Evolutionary conservation across 805 yeast genomes (phyloP).

Genomic region (Saccharomycopsis schoenii): DNA sequence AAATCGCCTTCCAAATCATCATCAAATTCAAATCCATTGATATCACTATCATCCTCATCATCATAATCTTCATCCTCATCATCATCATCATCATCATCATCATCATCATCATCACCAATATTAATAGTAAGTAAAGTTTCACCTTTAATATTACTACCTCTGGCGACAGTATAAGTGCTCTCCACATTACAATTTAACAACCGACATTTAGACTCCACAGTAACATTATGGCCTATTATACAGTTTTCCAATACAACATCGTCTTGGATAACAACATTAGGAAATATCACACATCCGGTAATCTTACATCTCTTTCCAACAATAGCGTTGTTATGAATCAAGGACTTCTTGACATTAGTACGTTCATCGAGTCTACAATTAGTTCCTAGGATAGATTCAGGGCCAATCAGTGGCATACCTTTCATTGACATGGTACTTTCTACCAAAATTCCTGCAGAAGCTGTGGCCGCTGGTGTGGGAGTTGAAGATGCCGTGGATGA

Average conservation of each 20-base stretch:
- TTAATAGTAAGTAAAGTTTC: conserved; percentile 40
- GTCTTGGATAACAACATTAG: conserved; percentile 65
- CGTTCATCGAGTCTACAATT: conserved; percentile 65
- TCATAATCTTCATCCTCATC: conserved; percentile 21
- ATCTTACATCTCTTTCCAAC: conserved; percentile 84
- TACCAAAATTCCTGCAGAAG: conserved; percentile 17
- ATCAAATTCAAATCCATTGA: conserved; percentile 24
- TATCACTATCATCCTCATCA: conserved; percentile 21
- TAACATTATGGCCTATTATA: conserved; percentile 63
- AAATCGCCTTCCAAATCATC: conserved; percentile 16
- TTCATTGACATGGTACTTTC: conserved; percentile 34
- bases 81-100: conserved; percentile 12
- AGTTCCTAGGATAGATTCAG: conserved; percentile 72
- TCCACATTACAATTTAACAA: conserved; percentile 81
- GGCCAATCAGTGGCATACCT: conserved; percentile 68
- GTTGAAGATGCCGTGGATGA: neutral
- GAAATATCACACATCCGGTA: conserved; percentile 74
- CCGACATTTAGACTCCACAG: conserved; percentile 53
- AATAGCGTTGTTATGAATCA: conserved; percentile 61
- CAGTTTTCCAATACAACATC: conserved; percentile 74
- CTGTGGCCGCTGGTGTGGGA: conserved; percentile 15
- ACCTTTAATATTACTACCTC: conserved; percentile 44
- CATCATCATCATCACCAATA: conserved; percentile 14
- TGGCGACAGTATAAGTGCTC: conserved; percentile 58
- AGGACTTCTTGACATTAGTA: conserved; percentile 78